Evolutionary conservation across 306 rosid genomes (phyloP).

Genomic region (Senna siamea): DNA sequence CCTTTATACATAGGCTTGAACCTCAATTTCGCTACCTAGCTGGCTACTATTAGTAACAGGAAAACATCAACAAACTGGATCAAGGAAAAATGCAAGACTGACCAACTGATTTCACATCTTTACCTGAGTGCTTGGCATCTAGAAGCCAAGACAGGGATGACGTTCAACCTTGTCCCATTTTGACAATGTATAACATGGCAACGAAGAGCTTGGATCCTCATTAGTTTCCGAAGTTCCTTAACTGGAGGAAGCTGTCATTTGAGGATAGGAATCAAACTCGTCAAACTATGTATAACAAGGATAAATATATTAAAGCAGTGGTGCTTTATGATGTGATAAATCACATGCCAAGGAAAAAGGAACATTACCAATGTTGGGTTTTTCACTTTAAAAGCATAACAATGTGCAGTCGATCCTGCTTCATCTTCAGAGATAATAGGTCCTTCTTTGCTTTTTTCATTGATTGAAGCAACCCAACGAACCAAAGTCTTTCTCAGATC

Average conservation of each 20-base stretch:
- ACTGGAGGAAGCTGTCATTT: slow-evolving; percentile 72
- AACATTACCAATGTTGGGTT: slow-evolving; percentile 70
- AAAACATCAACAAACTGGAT: not conserved
- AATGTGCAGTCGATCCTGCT: slow-evolving; percentile 75
- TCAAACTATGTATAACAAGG: slow-evolving; percentile 5
- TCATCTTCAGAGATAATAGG: slow-evolving; percentile 11
- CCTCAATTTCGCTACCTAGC: not conserved
- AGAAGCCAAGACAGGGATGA: slow-evolving; percentile 93
- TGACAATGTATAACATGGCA: slow-evolving; percentile 91
- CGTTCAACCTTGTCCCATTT: slow-evolving; percentile 84
- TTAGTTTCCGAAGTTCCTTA: slow-evolving; percentile 80
- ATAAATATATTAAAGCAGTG: not conserved
- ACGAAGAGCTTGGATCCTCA: slow-evolving; percentile 96
- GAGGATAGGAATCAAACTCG: slow-evolving; percentile 11
- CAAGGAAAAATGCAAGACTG: slow-evolving; percentile 1
- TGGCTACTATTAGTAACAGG: slow-evolving; percentile 12
- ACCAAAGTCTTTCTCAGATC: slow-evolving; percentile 88
- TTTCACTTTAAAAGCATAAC: slow-evolving; percentile 81
- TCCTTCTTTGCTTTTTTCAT: slow-evolving; percentile 55
- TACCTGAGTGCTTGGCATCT: slow-evolving; percentile 99
- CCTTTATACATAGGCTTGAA: not conserved
- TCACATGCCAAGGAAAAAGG: slow-evolving; percentile 12
- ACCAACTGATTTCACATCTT: slow-evolving; percentile 21
- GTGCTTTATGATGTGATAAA: not conserved
- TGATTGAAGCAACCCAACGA: slow-evolving; percentile 78